Evolutionary conservation across 441 rosid genomes (phyloP).

Genomic region (Corymbia calophylla): DNA sequence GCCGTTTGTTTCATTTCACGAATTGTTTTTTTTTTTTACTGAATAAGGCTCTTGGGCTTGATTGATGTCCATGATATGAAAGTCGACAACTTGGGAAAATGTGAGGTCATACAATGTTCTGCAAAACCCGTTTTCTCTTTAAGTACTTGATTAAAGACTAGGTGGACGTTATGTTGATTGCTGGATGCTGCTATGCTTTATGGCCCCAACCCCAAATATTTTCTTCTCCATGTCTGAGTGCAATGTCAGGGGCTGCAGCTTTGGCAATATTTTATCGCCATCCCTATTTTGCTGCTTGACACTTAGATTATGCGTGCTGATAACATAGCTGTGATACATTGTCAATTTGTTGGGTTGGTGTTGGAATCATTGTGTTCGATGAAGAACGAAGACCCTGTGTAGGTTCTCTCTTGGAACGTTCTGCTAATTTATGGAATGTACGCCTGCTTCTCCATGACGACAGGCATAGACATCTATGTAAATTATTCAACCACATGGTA

Average conservation of each 20-base stretch:
- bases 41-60: not conserved
- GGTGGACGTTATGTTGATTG: not conserved
- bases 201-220: not conserved
- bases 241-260: not conserved
- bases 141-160: not conserved
- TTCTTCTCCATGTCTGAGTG: not conserved
- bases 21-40: not conserved
- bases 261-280: not conserved
- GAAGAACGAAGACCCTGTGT: not conserved
- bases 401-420: not conserved
- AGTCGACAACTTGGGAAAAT: not conserved
- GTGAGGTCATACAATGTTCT: not conserved
- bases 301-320: not conserved
- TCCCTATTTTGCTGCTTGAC: not conserved
- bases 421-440: not conserved
- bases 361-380: not conserved
- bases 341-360: not conserved
- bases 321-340: not conserved
- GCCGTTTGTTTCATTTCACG: too few relatives aligned
- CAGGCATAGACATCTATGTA: not conserved
- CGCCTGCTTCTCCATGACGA: not conserved
- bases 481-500: not conserved
- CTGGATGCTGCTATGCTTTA: not conserved
- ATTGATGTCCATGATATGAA: not conserved
- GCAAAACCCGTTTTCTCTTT: not conserved